Base-by-base conservation (phyloP, 2,329 filamentous ascomycete species). In the Fusarium verticillioides region DNA sequence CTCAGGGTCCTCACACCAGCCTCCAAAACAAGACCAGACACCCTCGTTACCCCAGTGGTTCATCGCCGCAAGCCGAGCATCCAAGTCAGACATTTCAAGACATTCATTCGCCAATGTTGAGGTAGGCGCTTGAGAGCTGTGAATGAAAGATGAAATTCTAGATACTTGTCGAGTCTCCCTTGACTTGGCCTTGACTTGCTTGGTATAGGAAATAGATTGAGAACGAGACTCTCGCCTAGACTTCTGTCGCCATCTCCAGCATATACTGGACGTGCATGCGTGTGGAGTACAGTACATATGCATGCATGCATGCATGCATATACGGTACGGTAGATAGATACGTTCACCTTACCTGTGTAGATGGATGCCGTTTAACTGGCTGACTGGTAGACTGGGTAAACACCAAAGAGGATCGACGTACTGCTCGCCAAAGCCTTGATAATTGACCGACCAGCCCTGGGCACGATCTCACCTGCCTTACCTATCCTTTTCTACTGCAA, bases 31-130 rank as follows among this genome's bases (percentile, higher is more conserved):
- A 47, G 43, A 65, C 52, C 53, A 53, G 60, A 50, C 60, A 53
- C 68, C 53, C 52, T 56, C 63, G 59, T 50, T 62, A 66, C 60
- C 70, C 60, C 52, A 56, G 49, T 46, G 32, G 53, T 59, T 60
- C 43, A 42, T 58, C 32, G 21, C 56, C 53, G 67, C 59, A 73
- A 65, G 56, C 68, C 70, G 60, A 68, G 49, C 53, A 61, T 60
- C 57, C 54, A 67, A 60, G 73, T 73, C 59, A 67, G 60, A 58
- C 39, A 37, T 26, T 36, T 39, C 16, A 53, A 73, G 70, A 70
- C 70, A 73, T 70, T 28, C 70, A 73, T 69, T 28, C 32, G 58
- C 54, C 32, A 56, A 54, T 39, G 47, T n/a, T 21, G 46, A 63
- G 21, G 9, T 47, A 63, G 15, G 16, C 44, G 49, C 43, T 13